phyloP scores from a whole-genome alignment of 495 filamentous ascomycete species.

The Hypoxylon lenormandii region DNA sequence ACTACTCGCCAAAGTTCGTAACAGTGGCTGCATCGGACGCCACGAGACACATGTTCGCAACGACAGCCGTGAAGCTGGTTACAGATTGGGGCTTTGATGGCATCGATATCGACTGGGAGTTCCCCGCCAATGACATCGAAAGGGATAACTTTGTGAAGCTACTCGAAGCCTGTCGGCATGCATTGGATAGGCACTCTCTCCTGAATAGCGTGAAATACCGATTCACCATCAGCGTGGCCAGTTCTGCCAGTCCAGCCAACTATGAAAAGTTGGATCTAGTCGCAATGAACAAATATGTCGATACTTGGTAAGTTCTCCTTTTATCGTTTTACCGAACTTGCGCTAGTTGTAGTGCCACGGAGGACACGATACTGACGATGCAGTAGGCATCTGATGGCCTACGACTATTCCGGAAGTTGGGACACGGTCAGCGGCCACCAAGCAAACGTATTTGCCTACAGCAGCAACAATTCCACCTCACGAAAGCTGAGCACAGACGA shows the following conservation, averaged over 20 bases:
- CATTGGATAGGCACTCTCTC: slow-evolving; percentile 72
- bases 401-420: slow-evolving; percentile 81
- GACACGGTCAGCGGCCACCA: slow-evolving; percentile 75
- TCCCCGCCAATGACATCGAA: slow-evolving; percentile 67
- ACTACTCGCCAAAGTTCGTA: slow-evolving; percentile 83
- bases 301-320: slow-evolving; percentile 78
- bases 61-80: slow-evolving; percentile 73
- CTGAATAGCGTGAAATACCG: slow-evolving; percentile 62
- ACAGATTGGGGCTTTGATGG: slow-evolving; percentile 71
- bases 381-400: slow-evolving; percentile 78
- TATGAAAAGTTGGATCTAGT: slow-evolving; percentile 74
- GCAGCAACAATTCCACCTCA: slow-evolving; percentile 57
- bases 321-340: slow-evolving; percentile 28
- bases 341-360: neutral
- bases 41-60: slow-evolving; percentile 70
- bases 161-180: slow-evolving; percentile 72
- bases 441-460: slow-evolving; percentile 74
- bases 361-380: slow-evolving; percentile 50
- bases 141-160: slow-evolving; percentile 78
- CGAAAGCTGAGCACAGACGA: slow-evolving; percentile 78
- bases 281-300: slow-evolving; percentile 78
- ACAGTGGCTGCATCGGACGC: slow-evolving; percentile 69
- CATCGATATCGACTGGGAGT: slow-evolving; percentile 74
- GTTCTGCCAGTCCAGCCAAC: slow-evolving; percentile 68
- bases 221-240: slow-evolving; percentile 83